Evolutionary conservation across 305 asterid genomes (phyloP).

Genomic region (Withania somnifera): DNA sequence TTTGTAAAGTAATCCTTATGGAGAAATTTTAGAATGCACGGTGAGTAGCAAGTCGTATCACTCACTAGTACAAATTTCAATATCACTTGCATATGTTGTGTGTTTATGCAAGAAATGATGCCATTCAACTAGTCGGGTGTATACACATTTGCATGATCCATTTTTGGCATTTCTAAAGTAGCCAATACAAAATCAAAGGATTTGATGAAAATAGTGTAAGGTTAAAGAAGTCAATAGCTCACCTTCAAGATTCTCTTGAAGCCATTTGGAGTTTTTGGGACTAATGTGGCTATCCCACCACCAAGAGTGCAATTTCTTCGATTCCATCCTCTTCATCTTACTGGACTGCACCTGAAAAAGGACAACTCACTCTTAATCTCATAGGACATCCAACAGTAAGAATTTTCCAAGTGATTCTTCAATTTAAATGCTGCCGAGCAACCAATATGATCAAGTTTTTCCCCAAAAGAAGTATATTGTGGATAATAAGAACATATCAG

Average conservation of each 20-base stretch:
- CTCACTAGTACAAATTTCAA: background rate
- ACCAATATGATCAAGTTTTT: background rate
- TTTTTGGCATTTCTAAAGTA: background rate
- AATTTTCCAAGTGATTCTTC: background rate
- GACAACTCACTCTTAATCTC: background rate
- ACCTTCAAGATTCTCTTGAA: slow-evolving; percentile 93
- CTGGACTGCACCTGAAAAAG: slow-evolving; percentile 35
- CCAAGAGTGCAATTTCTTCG: slow-evolving; percentile 87
- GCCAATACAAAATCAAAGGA: background rate
- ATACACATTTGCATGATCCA: background rate
- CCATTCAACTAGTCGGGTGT: background rate
- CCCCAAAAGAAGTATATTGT: background rate
- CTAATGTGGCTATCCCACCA: slow-evolving; percentile 97
- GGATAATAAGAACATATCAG: background rate
- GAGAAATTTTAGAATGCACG: background rate
- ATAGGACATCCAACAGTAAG: background rate
- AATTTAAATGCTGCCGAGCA: background rate
- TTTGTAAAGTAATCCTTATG: background rate
- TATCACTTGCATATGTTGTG: background rate
- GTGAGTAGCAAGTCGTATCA: background rate
- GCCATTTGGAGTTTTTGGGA: slow-evolving; percentile 85
- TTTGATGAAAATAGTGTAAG: background rate
- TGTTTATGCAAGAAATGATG: background rate
- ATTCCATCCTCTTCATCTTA: slow-evolving; percentile 48
- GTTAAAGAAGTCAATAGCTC: background rate